Percentiles rank a stretch among this genome's conserved stretches.
phyloP scores from a whole-genome alignment of 331 rosid genomes.

The Cydonia oblonga region DNA sequence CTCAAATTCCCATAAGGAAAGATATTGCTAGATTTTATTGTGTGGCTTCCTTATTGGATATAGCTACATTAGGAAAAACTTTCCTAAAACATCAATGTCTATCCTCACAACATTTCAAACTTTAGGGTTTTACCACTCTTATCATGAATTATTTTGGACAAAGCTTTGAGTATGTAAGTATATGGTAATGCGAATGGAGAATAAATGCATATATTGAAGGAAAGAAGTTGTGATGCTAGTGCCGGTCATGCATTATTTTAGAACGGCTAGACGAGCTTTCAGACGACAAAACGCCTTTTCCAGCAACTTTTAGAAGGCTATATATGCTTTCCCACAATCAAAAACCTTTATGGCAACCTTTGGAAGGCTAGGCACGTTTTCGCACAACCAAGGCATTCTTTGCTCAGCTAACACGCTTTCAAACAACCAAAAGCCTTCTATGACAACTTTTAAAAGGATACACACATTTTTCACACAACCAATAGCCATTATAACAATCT shows the following conservation, averaged over 20 bases:
- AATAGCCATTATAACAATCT: neutral
- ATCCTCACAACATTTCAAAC: neutral
- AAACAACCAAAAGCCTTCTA: neutral
- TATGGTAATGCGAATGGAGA: neutral
- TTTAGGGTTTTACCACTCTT: neutral
- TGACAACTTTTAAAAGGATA: neutral
- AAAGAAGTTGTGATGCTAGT: neutral
- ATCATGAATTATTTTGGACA: neutral
- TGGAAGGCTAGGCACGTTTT: neutral
- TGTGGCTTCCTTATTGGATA: neutral
- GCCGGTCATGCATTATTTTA: accelerated
- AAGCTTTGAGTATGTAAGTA: neutral
- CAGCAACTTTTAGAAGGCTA: neutral
- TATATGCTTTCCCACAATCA: neutral
- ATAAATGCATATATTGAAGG: neutral
- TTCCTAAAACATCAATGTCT: no score
- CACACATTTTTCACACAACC: no score
- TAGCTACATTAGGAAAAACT: neutral
- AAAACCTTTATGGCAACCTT: neutral
- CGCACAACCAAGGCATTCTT: neutral
- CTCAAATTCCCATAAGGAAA: neutral
- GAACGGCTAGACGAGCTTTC: neutral
- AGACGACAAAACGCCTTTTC: accelerated
- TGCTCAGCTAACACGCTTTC: no score
- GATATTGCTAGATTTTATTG: neutral